Conservation (phyloP, 139 green algal genomes). For the Diplosphaera chodatii region DNA sequence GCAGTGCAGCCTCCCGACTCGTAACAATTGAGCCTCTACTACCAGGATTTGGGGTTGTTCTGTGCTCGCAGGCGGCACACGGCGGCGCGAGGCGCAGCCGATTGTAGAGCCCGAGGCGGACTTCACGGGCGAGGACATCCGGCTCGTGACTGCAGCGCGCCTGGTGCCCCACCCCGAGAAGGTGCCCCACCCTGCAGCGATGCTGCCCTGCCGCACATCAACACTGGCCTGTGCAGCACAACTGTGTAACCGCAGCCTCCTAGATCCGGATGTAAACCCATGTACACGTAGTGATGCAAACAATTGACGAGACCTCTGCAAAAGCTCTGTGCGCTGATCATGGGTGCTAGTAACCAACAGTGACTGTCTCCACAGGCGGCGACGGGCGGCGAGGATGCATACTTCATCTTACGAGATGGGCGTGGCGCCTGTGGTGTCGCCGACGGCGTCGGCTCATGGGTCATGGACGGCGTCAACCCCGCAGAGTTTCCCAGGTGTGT, state of each 20-base stretch:
- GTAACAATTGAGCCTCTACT: too few relatives aligned
- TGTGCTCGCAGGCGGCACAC: neutral
- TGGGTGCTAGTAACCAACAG: too few relatives aligned
- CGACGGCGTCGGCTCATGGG: constrained; percentile 87
- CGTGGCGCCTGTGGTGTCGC: constrained; percentile 68
- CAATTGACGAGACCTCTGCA: too few relatives aligned
- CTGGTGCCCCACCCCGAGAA: neutral
- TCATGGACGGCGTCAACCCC: constrained; percentile 74
- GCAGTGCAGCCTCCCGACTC: too few relatives aligned
- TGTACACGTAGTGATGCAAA: too few relatives aligned
- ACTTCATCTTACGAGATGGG: constrained; percentile 57
- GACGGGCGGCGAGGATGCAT: constrained; percentile 83
- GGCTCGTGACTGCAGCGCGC: neutral
- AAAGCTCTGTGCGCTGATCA: too few relatives aligned
- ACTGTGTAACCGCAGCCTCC: too few relatives aligned
- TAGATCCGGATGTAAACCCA: too few relatives aligned
- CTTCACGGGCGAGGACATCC: neutral
- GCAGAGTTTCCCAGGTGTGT: constrained; percentile 56
- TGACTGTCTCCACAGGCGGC: constrained; percentile 69
- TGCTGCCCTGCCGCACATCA: too few relatives aligned
- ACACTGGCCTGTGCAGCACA: too few relatives aligned
- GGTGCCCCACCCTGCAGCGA: too few relatives aligned
- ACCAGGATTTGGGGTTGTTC: neutral
- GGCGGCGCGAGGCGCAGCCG: neutral
- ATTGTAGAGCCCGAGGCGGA: neutral